These are phyloP conservation scores for Paracoccidioides lutzii DNA, from an alignment of 2,329 filamentous ascomycete species.

Conservation along the genomic window DNA sequence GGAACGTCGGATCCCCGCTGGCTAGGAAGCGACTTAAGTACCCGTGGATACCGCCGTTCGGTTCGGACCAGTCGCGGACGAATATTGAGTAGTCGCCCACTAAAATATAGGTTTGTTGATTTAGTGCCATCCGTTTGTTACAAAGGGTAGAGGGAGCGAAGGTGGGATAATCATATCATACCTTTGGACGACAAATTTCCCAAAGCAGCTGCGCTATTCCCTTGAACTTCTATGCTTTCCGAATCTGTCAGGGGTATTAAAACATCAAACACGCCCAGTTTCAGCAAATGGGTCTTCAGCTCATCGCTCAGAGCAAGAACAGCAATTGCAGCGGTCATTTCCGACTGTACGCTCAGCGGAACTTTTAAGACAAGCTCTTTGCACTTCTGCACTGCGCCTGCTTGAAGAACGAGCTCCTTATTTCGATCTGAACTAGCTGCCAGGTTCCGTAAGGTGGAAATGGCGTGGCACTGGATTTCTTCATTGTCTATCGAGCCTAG, in stretches of 20 bases:
- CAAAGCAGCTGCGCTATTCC: conserved; percentile 89
- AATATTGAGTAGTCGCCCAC: conserved; percentile 97
- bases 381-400: conserved; percentile 95
- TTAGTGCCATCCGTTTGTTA: background rate
- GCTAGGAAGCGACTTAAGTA: conserved; percentile 87
- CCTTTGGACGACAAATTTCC: conserved; percentile 96
- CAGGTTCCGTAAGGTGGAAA: conserved; percentile 88
- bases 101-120: conserved; percentile 30
- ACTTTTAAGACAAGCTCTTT: conserved; percentile 92
- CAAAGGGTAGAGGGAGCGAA: background rate
- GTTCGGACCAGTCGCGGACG: conserved; percentile 83
- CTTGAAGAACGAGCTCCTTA: conserved; percentile 93
- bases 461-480: conserved; percentile 97
- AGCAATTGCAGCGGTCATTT: conserved; percentile 99
- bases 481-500: conserved; percentile 94
- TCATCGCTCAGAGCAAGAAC: conserved; percentile 93
- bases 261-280: conserved; percentile 89
- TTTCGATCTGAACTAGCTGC: conserved; percentile 95
- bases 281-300: conserved; percentile 79
- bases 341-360: conserved; percentile 86
- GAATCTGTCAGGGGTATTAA: conserved; percentile 91
- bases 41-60: conserved; percentile 86
- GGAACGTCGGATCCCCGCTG: conserved; percentile 91
- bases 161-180: conserved; percentile 31
- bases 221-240: conserved; percentile 92